These are phyloP conservation scores for Dalbergia cochinchinensis DNA, from an alignment of 306 rosid genomes.

Conservation along the genomic window DNA sequence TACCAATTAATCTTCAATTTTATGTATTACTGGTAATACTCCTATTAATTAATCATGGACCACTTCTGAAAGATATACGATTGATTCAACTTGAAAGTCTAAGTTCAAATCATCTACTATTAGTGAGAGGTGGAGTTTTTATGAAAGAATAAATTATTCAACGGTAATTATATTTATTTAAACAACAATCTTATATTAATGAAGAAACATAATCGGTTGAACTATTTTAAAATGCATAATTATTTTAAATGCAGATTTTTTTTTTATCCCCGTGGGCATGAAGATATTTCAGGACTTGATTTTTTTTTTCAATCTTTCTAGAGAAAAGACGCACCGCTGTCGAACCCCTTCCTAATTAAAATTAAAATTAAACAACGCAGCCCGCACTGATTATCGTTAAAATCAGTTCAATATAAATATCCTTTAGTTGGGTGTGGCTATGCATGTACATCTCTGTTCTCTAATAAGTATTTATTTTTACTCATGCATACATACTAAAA, in stretches of 20 bases:
- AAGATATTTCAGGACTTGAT: slow-evolving; percentile 38
- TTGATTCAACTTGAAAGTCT: background rate
- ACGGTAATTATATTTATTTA: background rate
- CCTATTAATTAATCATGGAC: background rate
- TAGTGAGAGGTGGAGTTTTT: background rate
- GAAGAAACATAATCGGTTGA: background rate
- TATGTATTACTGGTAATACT: background rate
- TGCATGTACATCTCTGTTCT: background rate
- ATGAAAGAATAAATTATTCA: background rate
- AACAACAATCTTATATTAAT: background rate
- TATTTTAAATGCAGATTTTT: background rate
- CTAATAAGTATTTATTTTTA: too few relatives aligned
- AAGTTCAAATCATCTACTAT: background rate
- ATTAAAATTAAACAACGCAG: slow-evolving; percentile 38
- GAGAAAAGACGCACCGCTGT: slow-evolving; percentile 33
- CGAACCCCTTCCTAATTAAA: background rate
- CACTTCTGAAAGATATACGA: background rate
- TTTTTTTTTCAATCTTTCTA: slow-evolving; percentile 2
- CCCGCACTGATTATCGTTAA: slow-evolving; percentile 46
- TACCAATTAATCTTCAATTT: background rate
- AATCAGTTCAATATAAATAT: slow-evolving; percentile 23
- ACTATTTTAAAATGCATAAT: background rate
- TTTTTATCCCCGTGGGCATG: slow-evolving; percentile 12
- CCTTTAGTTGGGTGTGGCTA: slow-evolving; percentile 35
- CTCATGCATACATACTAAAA: too few relatives aligned